A percentile compares a stretch with the other conserved stretches of the same genome.
phyloP scores from a whole-genome alignment of 192 early-diverging fungal genomes.

The Thamnidium elegans region DNA sequence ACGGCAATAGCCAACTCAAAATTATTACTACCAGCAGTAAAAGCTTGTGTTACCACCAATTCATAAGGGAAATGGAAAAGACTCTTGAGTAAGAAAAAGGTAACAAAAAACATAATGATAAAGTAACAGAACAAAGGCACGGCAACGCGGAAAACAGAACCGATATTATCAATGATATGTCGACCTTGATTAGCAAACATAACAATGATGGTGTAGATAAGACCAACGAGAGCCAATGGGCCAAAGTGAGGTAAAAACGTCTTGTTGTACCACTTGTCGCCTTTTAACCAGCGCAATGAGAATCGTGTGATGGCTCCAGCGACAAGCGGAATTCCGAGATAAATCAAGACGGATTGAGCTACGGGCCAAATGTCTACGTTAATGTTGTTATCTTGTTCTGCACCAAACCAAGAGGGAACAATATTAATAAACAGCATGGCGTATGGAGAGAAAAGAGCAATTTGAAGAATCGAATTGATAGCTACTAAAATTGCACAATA shows the following conservation, averaged over 20 bases:
- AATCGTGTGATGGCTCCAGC: slow-evolving; percentile 59
- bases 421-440: slow-evolving; percentile 56
- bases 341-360: slow-evolving; percentile 54
- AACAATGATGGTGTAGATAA: slow-evolving; percentile 66
- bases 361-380: slow-evolving; percentile 57
- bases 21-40: slow-evolving; percentile 68
- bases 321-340: slow-evolving; percentile 63
- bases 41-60: slow-evolving; percentile 53
- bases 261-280: slow-evolving; percentile 51
- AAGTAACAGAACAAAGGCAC: slow-evolving; percentile 71
- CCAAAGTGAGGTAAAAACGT: slow-evolving; percentile 54
- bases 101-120: slow-evolving; percentile 46
- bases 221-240: slow-evolving; percentile 54
- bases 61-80: slow-evolving; percentile 41
- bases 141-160: slow-evolving; percentile 50
- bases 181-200: slow-evolving; percentile 69
- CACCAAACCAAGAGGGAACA: slow-evolving; percentile 40
- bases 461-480: slow-evolving; percentile 66
- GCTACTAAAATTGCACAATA: slow-evolving; percentile 72
- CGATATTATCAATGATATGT: slow-evolving; percentile 59
- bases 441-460: slow-evolving; percentile 60
- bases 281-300: slow-evolving; percentile 26
- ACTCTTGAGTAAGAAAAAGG: slow-evolving; percentile 40
- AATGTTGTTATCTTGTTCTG: slow-evolving; percentile 18
- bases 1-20: slow-evolving; percentile 79